A percentile compares a stretch with the other conserved stretches of the same genome.
These are phyloP conservation scores for Aspergillus terreus DNA, from an alignment of 2,329 filamentous ascomycete genomes.

Conservation along the genomic window DNA sequence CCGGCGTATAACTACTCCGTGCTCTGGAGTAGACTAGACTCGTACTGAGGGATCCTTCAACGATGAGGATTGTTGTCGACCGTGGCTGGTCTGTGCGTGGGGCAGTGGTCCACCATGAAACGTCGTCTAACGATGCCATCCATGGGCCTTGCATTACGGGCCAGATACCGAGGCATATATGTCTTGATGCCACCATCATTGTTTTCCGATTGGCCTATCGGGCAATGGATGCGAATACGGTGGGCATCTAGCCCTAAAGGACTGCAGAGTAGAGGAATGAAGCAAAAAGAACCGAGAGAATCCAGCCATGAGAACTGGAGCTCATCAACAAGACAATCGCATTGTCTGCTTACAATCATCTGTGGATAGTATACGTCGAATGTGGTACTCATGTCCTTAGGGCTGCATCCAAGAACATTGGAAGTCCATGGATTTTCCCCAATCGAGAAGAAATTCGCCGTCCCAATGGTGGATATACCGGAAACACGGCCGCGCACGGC, in stretches of 20 bases:
- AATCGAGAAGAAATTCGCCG: background rate
- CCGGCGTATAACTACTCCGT: too few species aligned
- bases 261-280: background rate
- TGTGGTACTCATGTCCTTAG: background rate
- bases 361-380: too few species aligned
- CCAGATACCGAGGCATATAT: background rate
- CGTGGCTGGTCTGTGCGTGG: conserved; percentile 8
- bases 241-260: background rate
- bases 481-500: background rate
- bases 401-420: background rate
- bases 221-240: background rate
- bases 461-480: background rate
- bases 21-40: too few species aligned
- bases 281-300: too few species aligned
- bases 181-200: background rate
- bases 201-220: background rate
- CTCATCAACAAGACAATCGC: too few species aligned
- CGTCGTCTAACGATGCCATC: conserved; percentile 8
- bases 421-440: background rate
- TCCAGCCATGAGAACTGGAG: too few species aligned
- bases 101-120: conserved; percentile 12
- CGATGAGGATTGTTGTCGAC: background rate
- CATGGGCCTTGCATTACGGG: conserved; percentile 1
- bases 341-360: too few species aligned
- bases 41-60: too few species aligned